Conservation (phyloP, 148 eudicot species). For the Rhododendron simsii region DNA sequence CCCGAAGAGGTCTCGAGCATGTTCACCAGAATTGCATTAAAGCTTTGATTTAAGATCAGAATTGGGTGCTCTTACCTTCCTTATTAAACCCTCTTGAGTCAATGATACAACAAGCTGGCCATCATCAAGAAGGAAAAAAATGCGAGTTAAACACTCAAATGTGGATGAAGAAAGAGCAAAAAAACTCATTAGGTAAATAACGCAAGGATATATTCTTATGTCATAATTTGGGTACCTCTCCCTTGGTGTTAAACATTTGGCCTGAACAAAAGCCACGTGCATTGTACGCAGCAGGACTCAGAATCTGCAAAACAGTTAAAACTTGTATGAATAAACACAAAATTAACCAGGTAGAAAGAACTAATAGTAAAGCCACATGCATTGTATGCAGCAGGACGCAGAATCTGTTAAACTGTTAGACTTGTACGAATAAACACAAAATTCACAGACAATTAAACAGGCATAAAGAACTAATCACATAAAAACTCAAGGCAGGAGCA, state of each 20-base stretch:
- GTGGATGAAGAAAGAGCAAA: background rate
- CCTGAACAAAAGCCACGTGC: slow-evolving; percentile 81
- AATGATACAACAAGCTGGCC: slow-evolving; percentile 76
- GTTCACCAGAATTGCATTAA: slow-evolving; percentile 7
- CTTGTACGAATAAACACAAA: background rate
- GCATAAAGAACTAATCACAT: background rate
- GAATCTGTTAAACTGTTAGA: slow-evolving; percentile 36
- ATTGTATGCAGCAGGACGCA: slow-evolving; percentile 60
- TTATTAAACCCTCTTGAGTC: slow-evolving; percentile 76
- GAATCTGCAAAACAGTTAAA: slow-evolving; percentile 36
- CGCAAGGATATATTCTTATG: background rate
- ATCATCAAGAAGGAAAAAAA: slow-evolving; percentile 13
- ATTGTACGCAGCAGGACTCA: slow-evolving; percentile 62
- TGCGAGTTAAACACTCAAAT: background rate
- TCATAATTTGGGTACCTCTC: slow-evolving; percentile 52
- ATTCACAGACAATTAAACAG: background rate
- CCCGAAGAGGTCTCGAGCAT: background rate
- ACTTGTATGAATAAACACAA: background rate
- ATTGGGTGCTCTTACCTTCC: slow-evolving; percentile 41
- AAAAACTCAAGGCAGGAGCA: background rate
- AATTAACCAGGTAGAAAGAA: too few relatives aligned
- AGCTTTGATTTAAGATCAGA: slow-evolving; percentile 44
- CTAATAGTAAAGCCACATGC: slow-evolving; percentile 53
- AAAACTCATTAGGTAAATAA: background rate
- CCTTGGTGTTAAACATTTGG: slow-evolving; percentile 69